Base-by-base conservation (phyloP, 768 basidiomycete genomes). In the Gelatoporia subvermispora region DNA sequence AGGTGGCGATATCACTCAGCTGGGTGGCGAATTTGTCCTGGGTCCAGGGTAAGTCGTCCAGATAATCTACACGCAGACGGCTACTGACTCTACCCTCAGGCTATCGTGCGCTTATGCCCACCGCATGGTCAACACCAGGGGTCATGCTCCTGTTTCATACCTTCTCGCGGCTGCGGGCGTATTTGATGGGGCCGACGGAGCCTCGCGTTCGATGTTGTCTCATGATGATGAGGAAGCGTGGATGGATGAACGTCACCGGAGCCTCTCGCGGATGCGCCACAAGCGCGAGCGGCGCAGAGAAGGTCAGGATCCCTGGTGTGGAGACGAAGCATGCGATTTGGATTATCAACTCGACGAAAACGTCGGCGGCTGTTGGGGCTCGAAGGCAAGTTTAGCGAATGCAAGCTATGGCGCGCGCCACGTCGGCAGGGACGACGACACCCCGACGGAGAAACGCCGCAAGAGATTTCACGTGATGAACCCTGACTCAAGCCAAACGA, bases 21-120 rank as follows among this genome's bases (percentile, higher is more conserved):
- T 95, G 17, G 93, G 93, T 9, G 94, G 93, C 20, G 94, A 97
- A 69, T 94, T 95, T 60, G 76, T 88, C 21, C 72, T 88, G 15
- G 80, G 79, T 13, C 80, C 81, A 8, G 81, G 79, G 78, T 81
- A 52, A 53, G 74, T 17, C 18, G 18, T 2, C 8, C 18, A 11
- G 35, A 36, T 23, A 13, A 20, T 4, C 22, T 11, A 35, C 17
- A 5, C 17, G 21, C n/a, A 28, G 20, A n/a, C 36, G 18, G 7
- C 34, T 43, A 17, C 21, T 39, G n/a, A 11, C 9, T 31, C n/a
- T 3, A 37, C 28, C 5, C 49, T 48, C 52, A 85, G 88, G 8
- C 63, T 87, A 54, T 74, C 71, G 9, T 88, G 84, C 55, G 67
- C 75, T 7, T 95, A 78, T 60, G 85, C 88, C 0, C 91, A 93